These are phyloP conservation scores for Leucocoprinus leucothites DNA, from an alignment of 768 basidiomycete genomes.

Conservation along the genomic window DNA sequence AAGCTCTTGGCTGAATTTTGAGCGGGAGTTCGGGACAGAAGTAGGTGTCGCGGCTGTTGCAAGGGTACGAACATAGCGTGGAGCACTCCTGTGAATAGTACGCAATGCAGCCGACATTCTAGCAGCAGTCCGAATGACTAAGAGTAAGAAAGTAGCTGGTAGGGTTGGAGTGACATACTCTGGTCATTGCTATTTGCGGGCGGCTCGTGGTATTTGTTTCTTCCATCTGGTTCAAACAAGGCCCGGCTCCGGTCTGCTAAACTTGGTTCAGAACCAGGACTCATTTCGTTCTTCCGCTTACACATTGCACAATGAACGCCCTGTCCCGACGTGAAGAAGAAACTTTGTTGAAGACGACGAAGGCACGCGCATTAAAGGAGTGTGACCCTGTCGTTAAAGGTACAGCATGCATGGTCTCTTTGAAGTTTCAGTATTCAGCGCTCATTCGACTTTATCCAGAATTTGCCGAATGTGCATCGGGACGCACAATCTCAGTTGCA, in stretches of 20 bases:
- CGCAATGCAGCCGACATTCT: slow-evolving; percentile 19
- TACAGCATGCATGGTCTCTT: slow-evolving; percentile 19
- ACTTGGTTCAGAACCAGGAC: not conserved
- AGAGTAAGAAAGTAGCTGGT: not conserved
- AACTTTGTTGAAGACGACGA: slow-evolving; percentile 76
- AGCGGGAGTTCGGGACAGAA: slow-evolving; percentile 24
- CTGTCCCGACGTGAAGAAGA: slow-evolving; percentile 89
- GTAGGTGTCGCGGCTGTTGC: slow-evolving; percentile 23
- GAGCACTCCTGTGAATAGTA: slow-evolving; percentile 11
- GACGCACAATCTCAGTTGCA: slow-evolving; percentile 78
- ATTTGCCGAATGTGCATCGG: slow-evolving; percentile 81
- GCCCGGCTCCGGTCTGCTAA: not conserved
- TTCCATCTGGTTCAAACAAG: not conserved
- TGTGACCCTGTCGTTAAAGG: slow-evolving; percentile 79
- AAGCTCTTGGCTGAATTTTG: slow-evolving; percentile 49
- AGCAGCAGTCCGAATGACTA: too few relatives aligned
- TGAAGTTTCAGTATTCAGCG: not conserved
- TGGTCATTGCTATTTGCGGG: not conserved
- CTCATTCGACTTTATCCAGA: slow-evolving; percentile 37
- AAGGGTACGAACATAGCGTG: slow-evolving; percentile 20
- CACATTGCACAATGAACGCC: slow-evolving; percentile 56
- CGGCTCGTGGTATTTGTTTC: slow-evolving; percentile 1
- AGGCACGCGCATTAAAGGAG: slow-evolving; percentile 73
- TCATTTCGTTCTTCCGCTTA: slow-evolving; percentile 1
- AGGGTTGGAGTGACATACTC: not conserved